Conservation (phyloP, 352 stramenopile genomes). For the Thalassiosira pacifica region DNA sequence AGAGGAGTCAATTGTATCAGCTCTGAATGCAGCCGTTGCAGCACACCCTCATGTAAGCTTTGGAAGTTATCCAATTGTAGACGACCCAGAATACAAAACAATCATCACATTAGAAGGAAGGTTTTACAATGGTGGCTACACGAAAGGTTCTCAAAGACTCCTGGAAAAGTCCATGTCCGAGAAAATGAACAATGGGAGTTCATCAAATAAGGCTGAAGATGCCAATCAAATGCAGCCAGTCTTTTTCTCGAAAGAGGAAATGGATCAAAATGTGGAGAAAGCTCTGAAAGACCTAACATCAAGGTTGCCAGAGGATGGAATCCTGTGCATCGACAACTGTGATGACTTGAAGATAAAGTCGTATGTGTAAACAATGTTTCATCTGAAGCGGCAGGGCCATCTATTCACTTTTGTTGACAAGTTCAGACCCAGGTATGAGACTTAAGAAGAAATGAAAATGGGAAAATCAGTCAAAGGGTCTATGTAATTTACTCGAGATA, state of each 20-base stretch:
- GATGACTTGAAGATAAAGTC: conserved; percentile 57
- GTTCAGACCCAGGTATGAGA: too few relatives aligned
- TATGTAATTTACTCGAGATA: too few relatives aligned
- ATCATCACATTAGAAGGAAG: conserved; percentile 83
- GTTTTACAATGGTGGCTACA: conserved; percentile 47
- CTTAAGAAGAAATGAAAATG: too few relatives aligned
- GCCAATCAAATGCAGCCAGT: neutral
- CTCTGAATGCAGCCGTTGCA: conserved; percentile 76
- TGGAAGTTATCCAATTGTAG: conserved; percentile 84
- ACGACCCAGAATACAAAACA: conserved; percentile 80
- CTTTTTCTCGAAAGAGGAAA: conserved; percentile 71
- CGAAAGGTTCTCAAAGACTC: conserved; percentile 19
- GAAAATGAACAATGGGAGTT: neutral
- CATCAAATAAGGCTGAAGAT: conserved; percentile 10
- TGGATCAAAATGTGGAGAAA: conserved; percentile 70
- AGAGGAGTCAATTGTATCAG: conserved; percentile 76
- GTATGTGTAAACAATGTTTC: neutral
- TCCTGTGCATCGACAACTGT: conserved; percentile 80
- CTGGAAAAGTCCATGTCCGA: conserved; percentile 25
- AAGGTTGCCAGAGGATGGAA: conserved; percentile 68
- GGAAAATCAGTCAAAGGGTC: too few relatives aligned
- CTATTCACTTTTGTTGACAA: too few relatives aligned
- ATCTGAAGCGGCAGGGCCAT: too few relatives aligned
- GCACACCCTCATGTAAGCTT: conserved; percentile 77
- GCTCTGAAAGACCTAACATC: conserved; percentile 80